Evolutionary conservation across 2,329 filamentous ascomycete species (phyloP), one percentile per base, ranked within the genome.

Genomic region (Aspergillus alliaceus): DNA sequence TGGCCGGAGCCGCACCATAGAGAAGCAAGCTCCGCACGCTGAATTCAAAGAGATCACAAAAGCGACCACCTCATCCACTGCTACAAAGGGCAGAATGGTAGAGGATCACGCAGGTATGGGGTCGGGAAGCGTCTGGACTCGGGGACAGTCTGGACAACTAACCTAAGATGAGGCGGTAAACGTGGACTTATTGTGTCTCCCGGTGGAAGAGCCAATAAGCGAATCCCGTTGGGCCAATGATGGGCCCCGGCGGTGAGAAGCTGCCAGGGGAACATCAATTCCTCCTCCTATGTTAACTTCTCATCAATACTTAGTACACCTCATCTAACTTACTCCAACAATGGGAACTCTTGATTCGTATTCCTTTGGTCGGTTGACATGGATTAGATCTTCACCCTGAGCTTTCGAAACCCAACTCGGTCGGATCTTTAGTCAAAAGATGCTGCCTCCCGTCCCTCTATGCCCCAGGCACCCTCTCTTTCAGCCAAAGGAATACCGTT

Each of bases 1-100:
- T 73, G 72, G 74, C 72, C 74, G 74, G 71, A 76, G 75, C 75
- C 74, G 72, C 75, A 72, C 69, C 68, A 66, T 66, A 67, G 62
- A 73, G 69, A 67, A 71, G 68, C 69, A 73, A 69, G 69, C 72
- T 74, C 70, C 71, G 67, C 71, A 71, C 69, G 63, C 67, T 69
- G 62, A 64, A 68, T 56, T 66, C 54, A 59, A 58, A 54, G 58
- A 64, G 47, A 62, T 65, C 59, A 70, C 60, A 66, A 58, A 66
- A 50, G 62, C 58, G 63, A 69, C 65, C 66, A 68, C 68, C 63
- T 65, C 71, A 75, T 72, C 65, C 69, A 72, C 68, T 61, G 54
- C 62, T 64, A 57, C 56, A 61, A 63, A 51, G 51, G 53, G 62
- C 55, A 54, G 53, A 62, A 65, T 61, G 62, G 61, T 46, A 65